Percentiles rank a stretch among this genome's conserved stretches.
phyloP scores from a whole-genome alignment of 2,329 filamentous ascomycete genomes.

The Colletotrichum sp. region DNA sequence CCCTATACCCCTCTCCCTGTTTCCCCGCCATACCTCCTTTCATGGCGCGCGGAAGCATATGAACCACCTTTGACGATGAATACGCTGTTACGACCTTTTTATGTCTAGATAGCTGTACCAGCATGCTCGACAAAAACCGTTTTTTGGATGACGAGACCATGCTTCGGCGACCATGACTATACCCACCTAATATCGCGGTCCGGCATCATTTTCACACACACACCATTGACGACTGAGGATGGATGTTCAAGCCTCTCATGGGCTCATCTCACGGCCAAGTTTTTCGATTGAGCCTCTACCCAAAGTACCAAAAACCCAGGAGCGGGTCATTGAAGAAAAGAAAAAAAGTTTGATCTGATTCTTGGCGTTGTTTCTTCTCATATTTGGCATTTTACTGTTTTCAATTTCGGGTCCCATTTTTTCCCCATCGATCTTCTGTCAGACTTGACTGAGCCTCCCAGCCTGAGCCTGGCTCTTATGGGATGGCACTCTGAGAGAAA shows the following conservation, averaged over 20 bases:
- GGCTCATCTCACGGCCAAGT: background rate
- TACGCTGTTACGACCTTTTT: conserved; percentile 48
- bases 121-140: conserved; percentile 27
- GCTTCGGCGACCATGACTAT: conserved; percentile 43
- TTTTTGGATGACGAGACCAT: conserved; percentile 23
- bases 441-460: background rate
- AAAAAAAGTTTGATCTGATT: conserved; percentile 19
- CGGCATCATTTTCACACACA: background rate
- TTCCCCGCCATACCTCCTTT: conserved; percentile 22
- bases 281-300: conserved; percentile 2
- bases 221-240: conserved; percentile 1
- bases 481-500: background rate
- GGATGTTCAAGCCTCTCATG: background rate
- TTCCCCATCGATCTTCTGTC: background rate
- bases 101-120: conserved; percentile 50
- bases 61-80: conserved; percentile 44
- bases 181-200: conserved; percentile 40
- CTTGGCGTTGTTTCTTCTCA: background rate
- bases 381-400: conserved; percentile 3
- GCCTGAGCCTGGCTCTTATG: background rate
- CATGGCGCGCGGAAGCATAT: conserved; percentile 22
- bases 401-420: background rate
- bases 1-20: conserved; percentile 27
- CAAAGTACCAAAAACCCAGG: background rate
- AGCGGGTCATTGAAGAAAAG: conserved; percentile 13